Conservation (phyloP, 2,329 filamentous ascomycete genomes). For the Drechslerella stenobrocha region DNA sequence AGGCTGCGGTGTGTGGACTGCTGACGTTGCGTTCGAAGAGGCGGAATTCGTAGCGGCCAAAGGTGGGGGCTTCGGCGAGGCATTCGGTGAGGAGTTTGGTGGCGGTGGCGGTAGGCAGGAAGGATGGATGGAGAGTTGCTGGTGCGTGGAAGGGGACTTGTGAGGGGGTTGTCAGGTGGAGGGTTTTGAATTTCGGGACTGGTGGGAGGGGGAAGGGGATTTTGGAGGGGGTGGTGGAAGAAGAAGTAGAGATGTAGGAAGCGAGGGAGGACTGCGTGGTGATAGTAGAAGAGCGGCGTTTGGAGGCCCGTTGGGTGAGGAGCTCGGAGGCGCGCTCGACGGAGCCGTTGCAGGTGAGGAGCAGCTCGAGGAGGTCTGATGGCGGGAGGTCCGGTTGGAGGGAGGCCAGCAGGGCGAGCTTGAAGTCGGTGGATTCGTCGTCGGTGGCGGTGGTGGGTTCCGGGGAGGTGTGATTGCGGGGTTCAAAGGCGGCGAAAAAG, state of each 20-base stretch:
- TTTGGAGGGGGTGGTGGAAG: slow-evolving; percentile 54
- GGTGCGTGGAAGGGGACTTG: slow-evolving; percentile 76
- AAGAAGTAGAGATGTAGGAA: slow-evolving; percentile 49
- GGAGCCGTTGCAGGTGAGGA: slow-evolving; percentile 76
- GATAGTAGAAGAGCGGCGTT: slow-evolving; percentile 36
- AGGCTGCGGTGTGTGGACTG: slow-evolving; percentile 80
- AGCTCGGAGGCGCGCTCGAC: slow-evolving; percentile 66
- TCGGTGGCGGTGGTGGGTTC: no score
- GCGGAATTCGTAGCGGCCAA: slow-evolving; percentile 67
- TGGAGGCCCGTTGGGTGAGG: slow-evolving; percentile 54
- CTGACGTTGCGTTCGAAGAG: slow-evolving; percentile 85
- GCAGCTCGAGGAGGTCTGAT: slow-evolving; percentile 72
- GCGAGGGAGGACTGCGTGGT: slow-evolving; percentile 51
- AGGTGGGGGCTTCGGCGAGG: slow-evolving; percentile 71
- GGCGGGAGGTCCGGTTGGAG: slow-evolving; percentile 69
- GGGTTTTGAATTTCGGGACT: slow-evolving; percentile 72
- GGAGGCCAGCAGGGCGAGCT: slow-evolving; percentile 80
- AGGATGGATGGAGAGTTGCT: slow-evolving; percentile 90
- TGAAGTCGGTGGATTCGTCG: slow-evolving; percentile 84
- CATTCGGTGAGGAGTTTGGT: slow-evolving; percentile 75
- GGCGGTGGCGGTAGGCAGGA: slow-evolving; percentile 72
- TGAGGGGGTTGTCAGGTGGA: slow-evolving; percentile 83
- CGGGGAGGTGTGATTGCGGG: no score
- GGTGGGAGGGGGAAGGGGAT: slow-evolving; percentile 59
- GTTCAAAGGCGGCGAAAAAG: slow-evolving; percentile 37